phyloP scores from a whole-genome alignment of 176 grass and related monocot species.

The Chloris gayana region DNA sequence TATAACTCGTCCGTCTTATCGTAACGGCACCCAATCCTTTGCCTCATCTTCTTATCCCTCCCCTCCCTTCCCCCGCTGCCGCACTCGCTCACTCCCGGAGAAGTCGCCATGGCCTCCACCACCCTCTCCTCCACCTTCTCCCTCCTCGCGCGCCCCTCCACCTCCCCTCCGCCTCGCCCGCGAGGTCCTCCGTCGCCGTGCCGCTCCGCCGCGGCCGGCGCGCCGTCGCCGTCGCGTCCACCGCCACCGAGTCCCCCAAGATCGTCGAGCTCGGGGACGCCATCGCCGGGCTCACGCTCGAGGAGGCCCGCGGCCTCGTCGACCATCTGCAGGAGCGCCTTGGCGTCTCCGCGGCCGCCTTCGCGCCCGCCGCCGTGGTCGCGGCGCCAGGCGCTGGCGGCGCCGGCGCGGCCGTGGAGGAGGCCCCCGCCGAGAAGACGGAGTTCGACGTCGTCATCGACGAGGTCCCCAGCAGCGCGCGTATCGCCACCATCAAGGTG shows the following conservation, averaged over 20 bases:
- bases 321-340: conserved; percentile 84
- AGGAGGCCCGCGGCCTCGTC: conserved; percentile 75
- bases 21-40: conserved; percentile 7
- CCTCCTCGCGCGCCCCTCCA: conserved; percentile 54
- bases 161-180: conserved; percentile 33
- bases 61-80: background rate
- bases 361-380: conserved; percentile 61
- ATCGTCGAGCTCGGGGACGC: conserved; percentile 68
- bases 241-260: conserved; percentile 63
- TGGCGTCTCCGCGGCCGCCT: conserved; percentile 72
- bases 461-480: conserved; percentile 75
- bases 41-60: conserved; percentile 54
- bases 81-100: background rate
- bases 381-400: conserved; percentile 46
- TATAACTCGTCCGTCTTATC: conserved; percentile 27
- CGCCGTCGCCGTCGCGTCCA: conserved; percentile 38
- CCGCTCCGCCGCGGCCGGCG: conserved; percentile 31
- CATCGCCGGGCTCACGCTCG: conserved; percentile 76
- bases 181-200: conserved; percentile 33
- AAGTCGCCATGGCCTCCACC: conserved; percentile 53
- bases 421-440: conserved; percentile 61
- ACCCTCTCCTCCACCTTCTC: conserved; percentile 64
- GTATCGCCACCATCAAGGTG: conserved; percentile 83
- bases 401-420: conserved; percentile 46
- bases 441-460: conserved; percentile 88